Evolutionary conservation across 2,329 filamentous ascomycete genomes (phyloP).

Genomic region (Rutstroemia sydowiana): DNA sequence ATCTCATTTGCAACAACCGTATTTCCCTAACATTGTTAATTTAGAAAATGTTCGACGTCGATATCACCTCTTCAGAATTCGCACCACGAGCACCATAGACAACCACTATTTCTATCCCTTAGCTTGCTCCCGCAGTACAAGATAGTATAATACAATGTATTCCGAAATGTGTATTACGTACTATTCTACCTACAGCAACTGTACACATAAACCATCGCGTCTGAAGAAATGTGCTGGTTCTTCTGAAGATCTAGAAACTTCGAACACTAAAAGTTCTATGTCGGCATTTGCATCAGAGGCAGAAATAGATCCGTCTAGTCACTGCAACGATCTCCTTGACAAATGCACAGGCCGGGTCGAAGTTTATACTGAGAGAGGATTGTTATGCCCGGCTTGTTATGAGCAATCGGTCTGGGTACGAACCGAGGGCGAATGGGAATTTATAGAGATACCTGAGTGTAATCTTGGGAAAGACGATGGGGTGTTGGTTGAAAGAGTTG

Average conservation of each 20-base stretch:
- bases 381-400: not conserved
- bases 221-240: not conserved
- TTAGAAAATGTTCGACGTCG: too few species aligned
- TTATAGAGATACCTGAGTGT: constrained; percentile 1
- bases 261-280: not conserved
- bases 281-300: too few species aligned
- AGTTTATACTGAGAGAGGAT: not conserved
- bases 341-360: too few species aligned
- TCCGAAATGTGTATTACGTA: constrained; percentile 3
- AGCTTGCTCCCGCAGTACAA: not conserved
- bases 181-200: constrained; percentile 2
- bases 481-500: constrained; percentile 1
- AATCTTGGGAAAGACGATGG: constrained; percentile 5
- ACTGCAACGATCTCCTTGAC: too few species aligned
- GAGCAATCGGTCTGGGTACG: constrained; percentile 3
- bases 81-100: not conserved
- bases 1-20: too few species aligned
- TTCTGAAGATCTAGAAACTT: not conserved
- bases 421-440: constrained; percentile 6
- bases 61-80: too few species aligned
- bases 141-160: not conserved
- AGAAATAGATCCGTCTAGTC: too few species aligned
- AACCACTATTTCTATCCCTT: not conserved
- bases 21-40: too few species aligned
- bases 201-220: not conserved